Conservation (phyloP, 495 filamentous ascomycete genomes). For the Aspergillus nanangensis region DNA sequence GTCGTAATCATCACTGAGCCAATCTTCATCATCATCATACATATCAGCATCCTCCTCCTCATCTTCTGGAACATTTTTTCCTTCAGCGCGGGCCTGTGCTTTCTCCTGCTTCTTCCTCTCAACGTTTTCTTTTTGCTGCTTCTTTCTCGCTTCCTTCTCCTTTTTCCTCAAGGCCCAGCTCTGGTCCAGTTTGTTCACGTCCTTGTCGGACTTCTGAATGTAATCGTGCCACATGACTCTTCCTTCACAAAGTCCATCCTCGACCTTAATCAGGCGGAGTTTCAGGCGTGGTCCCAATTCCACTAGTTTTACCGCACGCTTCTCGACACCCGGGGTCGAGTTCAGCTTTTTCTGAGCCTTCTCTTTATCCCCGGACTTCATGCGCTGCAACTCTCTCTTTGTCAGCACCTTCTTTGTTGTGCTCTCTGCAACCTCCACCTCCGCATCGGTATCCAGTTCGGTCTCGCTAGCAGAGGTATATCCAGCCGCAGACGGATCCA, state of each 20-base stretch:
- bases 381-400: slow-evolving; percentile 54
- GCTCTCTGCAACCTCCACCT: slow-evolving; percentile 83
- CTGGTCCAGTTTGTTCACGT: slow-evolving; percentile 71
- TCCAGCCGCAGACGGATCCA: slow-evolving; percentile 76
- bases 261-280: slow-evolving; percentile 88
- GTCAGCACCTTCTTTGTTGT: slow-evolving; percentile 66
- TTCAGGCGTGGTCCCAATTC: slow-evolving; percentile 90
- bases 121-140: slow-evolving; percentile 79
- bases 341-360: slow-evolving; percentile 31
- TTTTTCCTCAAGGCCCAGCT: slow-evolving; percentile 72
- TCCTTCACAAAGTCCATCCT: slow-evolving; percentile 87
- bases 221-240: slow-evolving; percentile 98
- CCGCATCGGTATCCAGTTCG: slow-evolving; percentile 89
- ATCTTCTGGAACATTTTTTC: slow-evolving; percentile 40
- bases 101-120: slow-evolving; percentile 72
- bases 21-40: slow-evolving; percentile 52
- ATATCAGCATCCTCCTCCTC: slow-evolving; percentile 53
- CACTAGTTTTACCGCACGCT: slow-evolving; percentile 82
- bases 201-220: slow-evolving; percentile 73
- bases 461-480: slow-evolving; percentile 92
- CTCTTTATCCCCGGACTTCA: slow-evolving; percentile 38
- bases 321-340: slow-evolving; percentile 55
- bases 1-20: slow-evolving; percentile 59
- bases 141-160: slow-evolving; percentile 77
- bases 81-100: slow-evolving; percentile 40